These are phyloP conservation scores for Agaricus blazei DNA, from an alignment of 768 basidiomycete species.

Conservation along the genomic window DNA sequence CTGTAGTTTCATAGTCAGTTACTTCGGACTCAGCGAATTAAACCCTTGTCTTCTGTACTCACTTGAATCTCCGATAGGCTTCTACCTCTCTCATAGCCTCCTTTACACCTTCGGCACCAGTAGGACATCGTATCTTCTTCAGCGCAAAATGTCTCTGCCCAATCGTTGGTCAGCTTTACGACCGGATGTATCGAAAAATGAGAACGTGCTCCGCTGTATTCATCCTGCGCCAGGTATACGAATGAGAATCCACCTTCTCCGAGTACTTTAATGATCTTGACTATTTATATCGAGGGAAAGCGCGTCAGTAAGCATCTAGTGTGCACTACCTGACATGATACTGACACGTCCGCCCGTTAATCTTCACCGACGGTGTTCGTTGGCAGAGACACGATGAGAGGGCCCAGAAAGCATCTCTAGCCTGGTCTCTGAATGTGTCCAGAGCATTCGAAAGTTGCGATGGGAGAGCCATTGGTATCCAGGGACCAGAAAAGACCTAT, in stretches of 20 bases:
- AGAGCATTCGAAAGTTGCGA: constrained; percentile 41
- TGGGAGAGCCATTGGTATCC: constrained; percentile 24
- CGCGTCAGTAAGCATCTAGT: neutral
- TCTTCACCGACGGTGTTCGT: constrained; percentile 84
- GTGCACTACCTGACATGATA: neutral
- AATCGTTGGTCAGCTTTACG: neutral
- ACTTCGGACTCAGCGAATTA: neutral
- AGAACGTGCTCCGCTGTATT: constrained; percentile 68
- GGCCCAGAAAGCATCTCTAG: constrained; percentile 79
- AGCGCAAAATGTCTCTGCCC: constrained; percentile 84
- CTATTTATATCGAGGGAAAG: constrained; percentile 29
- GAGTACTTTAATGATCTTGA: constrained; percentile 86
- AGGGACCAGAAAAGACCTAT: neutral
- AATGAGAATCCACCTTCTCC: constrained; percentile 97
- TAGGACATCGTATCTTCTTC: constrained; percentile 95
- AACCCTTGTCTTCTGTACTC: constrained; percentile 22
- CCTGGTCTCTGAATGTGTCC: constrained; percentile 63
- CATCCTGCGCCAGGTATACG: constrained; percentile 85
- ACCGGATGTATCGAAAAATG: neutral
- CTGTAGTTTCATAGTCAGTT: constrained; percentile 29
- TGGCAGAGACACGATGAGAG: constrained; percentile 78
- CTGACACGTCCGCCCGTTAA: constrained; percentile 92
- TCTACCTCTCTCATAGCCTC: constrained; percentile 89
- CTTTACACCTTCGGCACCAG: constrained; percentile 81
- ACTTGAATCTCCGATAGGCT: constrained; percentile 94